phyloP scores from a whole-genome alignment of 2,329 filamentous ascomycete species.

The Phaeosphaeria sp. region DNA sequence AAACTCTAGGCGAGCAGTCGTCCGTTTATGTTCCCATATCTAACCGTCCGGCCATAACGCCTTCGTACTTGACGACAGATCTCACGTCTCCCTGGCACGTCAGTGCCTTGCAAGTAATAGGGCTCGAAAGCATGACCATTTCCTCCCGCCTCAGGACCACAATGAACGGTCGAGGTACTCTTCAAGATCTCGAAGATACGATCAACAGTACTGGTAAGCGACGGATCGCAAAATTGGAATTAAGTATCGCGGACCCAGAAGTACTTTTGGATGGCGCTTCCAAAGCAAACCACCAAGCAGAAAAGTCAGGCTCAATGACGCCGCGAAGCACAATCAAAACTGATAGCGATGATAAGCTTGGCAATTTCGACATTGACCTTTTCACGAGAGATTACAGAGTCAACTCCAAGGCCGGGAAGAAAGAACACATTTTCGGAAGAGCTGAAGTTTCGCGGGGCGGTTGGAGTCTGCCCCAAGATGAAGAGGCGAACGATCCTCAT shows the following conservation, averaged over 20 bases:
- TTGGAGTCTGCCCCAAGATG: slow-evolving; percentile 42
- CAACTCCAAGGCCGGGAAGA: slow-evolving; percentile 19
- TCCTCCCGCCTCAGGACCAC: slow-evolving; percentile 70
- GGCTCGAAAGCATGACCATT: slow-evolving; percentile 79
- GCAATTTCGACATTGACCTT: slow-evolving; percentile 42
- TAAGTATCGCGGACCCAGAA: slow-evolving; percentile 62
- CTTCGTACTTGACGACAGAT: slow-evolving; percentile 67
- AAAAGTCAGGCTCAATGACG: slow-evolving; percentile 34
- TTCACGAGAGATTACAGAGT: slow-evolving; percentile 42
- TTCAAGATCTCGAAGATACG: slow-evolving; percentile 69
- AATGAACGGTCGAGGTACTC: slow-evolving; percentile 54
- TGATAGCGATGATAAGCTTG: slow-evolving; percentile 21
- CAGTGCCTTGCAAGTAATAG: slow-evolving; percentile 76
- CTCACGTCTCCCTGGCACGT: slow-evolving; percentile 76
- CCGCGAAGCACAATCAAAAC: slow-evolving; percentile 25
- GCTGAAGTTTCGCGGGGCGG: slow-evolving; percentile 48
- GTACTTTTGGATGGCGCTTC: slow-evolving; percentile 33
- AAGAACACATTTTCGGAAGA: slow-evolving; percentile 51
- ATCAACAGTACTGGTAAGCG: slow-evolving; percentile 81
- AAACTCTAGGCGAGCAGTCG: slow-evolving; percentile 71
- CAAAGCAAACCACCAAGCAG: slow-evolving; percentile 29
- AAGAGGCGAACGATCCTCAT: slow-evolving; percentile 37
- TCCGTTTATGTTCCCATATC: slow-evolving; percentile 78
- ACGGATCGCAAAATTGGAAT: slow-evolving; percentile 75
- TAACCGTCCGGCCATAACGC: slow-evolving; percentile 63